phyloP scores from a whole-genome alignment of 306 rosid genomes.

The Sicyos edulis region DNA sequence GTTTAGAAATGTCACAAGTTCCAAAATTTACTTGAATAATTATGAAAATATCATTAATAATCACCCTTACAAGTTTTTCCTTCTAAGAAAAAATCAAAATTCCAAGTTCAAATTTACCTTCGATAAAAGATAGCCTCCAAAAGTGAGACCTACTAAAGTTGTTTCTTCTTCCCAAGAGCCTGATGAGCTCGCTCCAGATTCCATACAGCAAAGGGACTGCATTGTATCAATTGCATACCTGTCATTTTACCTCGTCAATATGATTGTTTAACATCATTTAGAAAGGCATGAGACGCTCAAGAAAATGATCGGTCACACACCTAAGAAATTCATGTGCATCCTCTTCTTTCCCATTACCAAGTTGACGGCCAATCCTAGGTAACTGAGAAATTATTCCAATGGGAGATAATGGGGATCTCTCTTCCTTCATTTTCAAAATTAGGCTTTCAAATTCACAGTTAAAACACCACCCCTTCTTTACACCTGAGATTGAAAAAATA shows the following conservation, averaged over 20 bases:
- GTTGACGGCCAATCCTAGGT: constrained; percentile 69
- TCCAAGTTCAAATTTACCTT: constrained; percentile 44
- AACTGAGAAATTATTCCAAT: constrained; percentile 62
- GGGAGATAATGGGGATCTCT: constrained; percentile 70
- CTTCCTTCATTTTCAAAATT: constrained; percentile 58
- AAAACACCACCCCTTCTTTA: constrained; percentile 71
- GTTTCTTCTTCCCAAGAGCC: constrained; percentile 68
- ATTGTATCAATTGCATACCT: constrained; percentile 81
- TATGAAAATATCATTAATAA: background rate
- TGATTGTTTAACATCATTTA: constrained; percentile 12
- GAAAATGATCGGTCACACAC: constrained; percentile 27
- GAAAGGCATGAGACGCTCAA: background rate
- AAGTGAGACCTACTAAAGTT: constrained; percentile 69
- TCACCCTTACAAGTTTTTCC: background rate
- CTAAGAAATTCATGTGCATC: constrained; percentile 96
- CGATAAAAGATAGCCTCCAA: constrained; percentile 91
- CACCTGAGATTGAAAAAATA: constrained; percentile 42
- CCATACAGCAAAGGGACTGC: constrained; percentile 80
- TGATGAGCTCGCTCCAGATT: constrained; percentile 43
- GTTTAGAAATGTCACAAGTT: background rate
- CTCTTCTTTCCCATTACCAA: constrained; percentile 88
- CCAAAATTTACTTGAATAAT: background rate
- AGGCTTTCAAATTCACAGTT: constrained; percentile 78
- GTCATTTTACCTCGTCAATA: constrained; percentile 14
- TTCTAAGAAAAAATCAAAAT: background rate